Base-by-base conservation (phyloP, 192 early-diverging fungal species). In the Dissophora globulifera region DNA sequence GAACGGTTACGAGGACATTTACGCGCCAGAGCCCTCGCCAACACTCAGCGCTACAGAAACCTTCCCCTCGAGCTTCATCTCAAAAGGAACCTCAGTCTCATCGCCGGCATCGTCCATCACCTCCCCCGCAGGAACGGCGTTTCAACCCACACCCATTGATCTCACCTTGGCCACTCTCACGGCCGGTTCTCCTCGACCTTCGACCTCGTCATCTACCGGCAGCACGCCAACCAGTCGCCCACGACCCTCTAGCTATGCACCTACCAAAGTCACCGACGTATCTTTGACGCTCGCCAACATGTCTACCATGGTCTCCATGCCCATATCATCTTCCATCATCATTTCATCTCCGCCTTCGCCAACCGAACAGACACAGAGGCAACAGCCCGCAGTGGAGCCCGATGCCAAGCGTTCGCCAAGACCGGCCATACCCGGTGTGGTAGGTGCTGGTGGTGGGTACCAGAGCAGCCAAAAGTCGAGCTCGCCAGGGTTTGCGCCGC, bases 201-300 rank as follows among this genome's bases (percentile, higher is more conserved):
- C 71, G 5, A 62, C 60, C 26, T 62, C 43, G 0, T 59, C 67
- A 15, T 61, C 69, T 6, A 32, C 56, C 13, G 38, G 45, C 32
- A 53, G 29, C n/a, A 48, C 33, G 4, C 41, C 62, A 2, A 41
- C 40, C 16, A 46, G 12, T 35, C 56, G 71, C 1, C 71, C 71
- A 31, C 56, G 71, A 33, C 71, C 71, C 23, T 76, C 71, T 19
- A 76, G 71, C 48, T 76, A 76, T 61, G 48, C 71, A 29, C 71
- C 71, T 45, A 76, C 50, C 38, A 76, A 76, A 26, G 33, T 76
- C 19, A 41, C 62, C 0, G 63, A 76, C 20, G 63, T 76, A 1
- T 76, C 71, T 19, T 66, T 63, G 2, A 76, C 71, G 0, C 33
- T 66, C 20, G 71, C 58, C 57, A 76, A 65, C 38, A 66, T 76